Conservation (phyloP, 805 yeast genomes). For the Naumovozyma dairenensis region DNA sequence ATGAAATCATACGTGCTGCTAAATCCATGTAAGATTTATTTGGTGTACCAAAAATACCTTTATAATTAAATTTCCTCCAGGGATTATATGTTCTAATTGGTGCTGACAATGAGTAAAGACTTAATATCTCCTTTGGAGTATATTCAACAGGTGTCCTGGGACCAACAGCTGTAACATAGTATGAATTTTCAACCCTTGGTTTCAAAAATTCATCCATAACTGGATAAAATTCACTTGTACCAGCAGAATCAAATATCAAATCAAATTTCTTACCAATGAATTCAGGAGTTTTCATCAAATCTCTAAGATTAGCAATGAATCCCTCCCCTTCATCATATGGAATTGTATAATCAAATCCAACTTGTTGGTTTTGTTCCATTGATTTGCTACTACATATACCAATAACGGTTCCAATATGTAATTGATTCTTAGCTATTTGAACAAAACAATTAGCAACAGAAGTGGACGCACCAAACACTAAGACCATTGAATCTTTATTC, state of each 20-base stretch:
- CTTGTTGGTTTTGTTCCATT: slow-evolving; percentile 31
- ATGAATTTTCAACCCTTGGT: slow-evolving; percentile 37
- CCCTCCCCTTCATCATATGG: slow-evolving; percentile 42
- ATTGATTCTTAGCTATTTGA: slow-evolving; percentile 45
- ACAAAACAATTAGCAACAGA: slow-evolving; percentile 50
- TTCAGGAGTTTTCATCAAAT: slow-evolving; percentile 22
- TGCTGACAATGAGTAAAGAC: slow-evolving; percentile 3
- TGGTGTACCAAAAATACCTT: slow-evolving; percentile 6
- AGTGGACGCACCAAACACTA: slow-evolving; percentile 69
- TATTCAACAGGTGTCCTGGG: slow-evolving; percentile 33
- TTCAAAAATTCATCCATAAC: slow-evolving; percentile 36
- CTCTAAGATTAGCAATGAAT: slow-evolving; percentile 29
- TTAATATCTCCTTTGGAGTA: slow-evolving; percentile 3
- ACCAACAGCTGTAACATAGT: slow-evolving; percentile 49
- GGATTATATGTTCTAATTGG: slow-evolving; percentile 15
- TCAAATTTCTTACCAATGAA: slow-evolving; percentile 41
- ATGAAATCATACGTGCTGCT: slow-evolving; percentile 16
- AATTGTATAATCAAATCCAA: slow-evolving; percentile 51
- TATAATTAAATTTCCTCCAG: slow-evolving; percentile 26
- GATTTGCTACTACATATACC: slow-evolving; percentile 47
- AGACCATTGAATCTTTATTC: slow-evolving; percentile 38
- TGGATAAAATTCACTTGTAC: slow-evolving; percentile 42
- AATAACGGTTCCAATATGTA: slow-evolving; percentile 41
- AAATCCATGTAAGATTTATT: slow-evolving; percentile 11
- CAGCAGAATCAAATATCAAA: slow-evolving; percentile 55